A percentile compares a stretch with the other conserved stretches of the same genome.
Conservation (phyloP, 1,139 yeast genomes). For the Meyerozyma athensensis region DNA sequence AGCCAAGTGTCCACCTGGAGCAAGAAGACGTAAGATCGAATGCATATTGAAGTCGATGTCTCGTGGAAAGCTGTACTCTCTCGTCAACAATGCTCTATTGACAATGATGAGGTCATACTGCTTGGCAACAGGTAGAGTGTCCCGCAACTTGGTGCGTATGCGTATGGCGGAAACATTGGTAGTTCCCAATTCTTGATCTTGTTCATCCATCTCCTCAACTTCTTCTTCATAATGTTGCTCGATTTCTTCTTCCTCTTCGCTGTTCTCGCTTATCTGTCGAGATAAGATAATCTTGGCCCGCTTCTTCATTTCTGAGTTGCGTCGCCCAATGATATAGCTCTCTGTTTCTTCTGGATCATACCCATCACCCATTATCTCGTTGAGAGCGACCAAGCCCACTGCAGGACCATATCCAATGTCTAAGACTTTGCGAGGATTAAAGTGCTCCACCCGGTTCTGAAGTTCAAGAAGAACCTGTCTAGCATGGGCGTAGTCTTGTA, state of each 20-base stretch:
- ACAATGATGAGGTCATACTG: slow-evolving; percentile 81
- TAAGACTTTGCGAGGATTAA: slow-evolving; percentile 62
- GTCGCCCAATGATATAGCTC: slow-evolving; percentile 68
- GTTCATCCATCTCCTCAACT: slow-evolving; percentile 16
- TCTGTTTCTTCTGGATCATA: slow-evolving; percentile 64
- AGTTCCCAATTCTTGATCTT: slow-evolving; percentile 39
- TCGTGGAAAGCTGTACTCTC: slow-evolving; percentile 57
- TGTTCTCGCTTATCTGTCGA: slow-evolving; percentile 57
- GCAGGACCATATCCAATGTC: slow-evolving; percentile 93
- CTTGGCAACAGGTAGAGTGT: slow-evolving; percentile 42
- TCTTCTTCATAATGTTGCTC: slow-evolving; percentile 5
- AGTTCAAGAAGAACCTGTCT: slow-evolving; percentile 67
- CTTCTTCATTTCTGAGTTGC: slow-evolving; percentile 60
- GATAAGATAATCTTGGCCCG: slow-evolving; percentile 74
- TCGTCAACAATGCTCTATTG: slow-evolving; percentile 68
- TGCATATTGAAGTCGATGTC: slow-evolving; percentile 71
- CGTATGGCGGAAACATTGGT: slow-evolving; percentile 54
- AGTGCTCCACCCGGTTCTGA: slow-evolving; percentile 48
- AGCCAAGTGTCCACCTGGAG: slow-evolving; percentile 75
- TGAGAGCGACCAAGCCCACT: slow-evolving; percentile 83
- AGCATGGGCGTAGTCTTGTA: slow-evolving; percentile 76
- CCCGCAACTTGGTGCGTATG: slow-evolving; percentile 49
- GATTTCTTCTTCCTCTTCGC: slow-evolving; percentile 13
- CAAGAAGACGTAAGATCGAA: slow-evolving; percentile 52
- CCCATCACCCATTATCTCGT: slow-evolving; percentile 68